These are phyloP conservation scores for Pestalotiopsis sp. DNA, from an alignment of 2,329 filamentous ascomycete genomes.

Conservation along the genomic window DNA sequence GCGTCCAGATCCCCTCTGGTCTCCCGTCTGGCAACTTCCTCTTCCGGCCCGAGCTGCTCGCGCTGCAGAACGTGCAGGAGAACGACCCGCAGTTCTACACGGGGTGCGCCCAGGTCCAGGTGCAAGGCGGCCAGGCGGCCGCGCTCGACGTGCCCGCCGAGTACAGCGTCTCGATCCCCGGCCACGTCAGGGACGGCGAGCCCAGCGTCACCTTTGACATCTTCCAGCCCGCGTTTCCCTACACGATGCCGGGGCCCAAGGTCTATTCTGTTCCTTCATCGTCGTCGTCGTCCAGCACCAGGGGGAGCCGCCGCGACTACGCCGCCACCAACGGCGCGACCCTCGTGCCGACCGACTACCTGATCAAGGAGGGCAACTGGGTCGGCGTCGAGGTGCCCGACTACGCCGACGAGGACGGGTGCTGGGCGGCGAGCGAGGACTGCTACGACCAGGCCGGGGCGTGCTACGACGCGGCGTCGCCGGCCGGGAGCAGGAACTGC, in stretches of 20 bases:
- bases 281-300: slow-evolving; percentile 12
- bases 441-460: slow-evolving; percentile 61
- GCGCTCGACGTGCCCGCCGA: slow-evolving; percentile 48
- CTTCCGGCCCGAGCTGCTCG: slow-evolving; percentile 70
- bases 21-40: slow-evolving; percentile 71
- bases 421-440: slow-evolving; percentile 58
- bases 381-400: slow-evolving; percentile 62
- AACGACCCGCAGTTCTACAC: slow-evolving; percentile 73
- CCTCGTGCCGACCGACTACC: slow-evolving; percentile 55
- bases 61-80: slow-evolving; percentile 64
- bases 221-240: slow-evolving; percentile 58
- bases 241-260: slow-evolving; percentile 59
- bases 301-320: not conserved
- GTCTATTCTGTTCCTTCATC: slow-evolving; percentile 47
- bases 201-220: slow-evolving; percentile 66
- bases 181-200: slow-evolving; percentile 59
- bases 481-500: slow-evolving; percentile 64
- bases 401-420: slow-evolving; percentile 58
- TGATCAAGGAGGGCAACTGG: slow-evolving; percentile 74
- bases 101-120: slow-evolving; percentile 72
- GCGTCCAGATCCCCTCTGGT: slow-evolving; percentile 61
- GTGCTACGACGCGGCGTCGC: slow-evolving; percentile 63
- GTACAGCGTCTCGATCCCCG: slow-evolving; percentile 65
- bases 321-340: slow-evolving; percentile 45
- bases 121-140: slow-evolving; percentile 50